phyloP scores from a whole-genome alignment of 805 yeast species.

The Blastobotrys parvus region DNA sequence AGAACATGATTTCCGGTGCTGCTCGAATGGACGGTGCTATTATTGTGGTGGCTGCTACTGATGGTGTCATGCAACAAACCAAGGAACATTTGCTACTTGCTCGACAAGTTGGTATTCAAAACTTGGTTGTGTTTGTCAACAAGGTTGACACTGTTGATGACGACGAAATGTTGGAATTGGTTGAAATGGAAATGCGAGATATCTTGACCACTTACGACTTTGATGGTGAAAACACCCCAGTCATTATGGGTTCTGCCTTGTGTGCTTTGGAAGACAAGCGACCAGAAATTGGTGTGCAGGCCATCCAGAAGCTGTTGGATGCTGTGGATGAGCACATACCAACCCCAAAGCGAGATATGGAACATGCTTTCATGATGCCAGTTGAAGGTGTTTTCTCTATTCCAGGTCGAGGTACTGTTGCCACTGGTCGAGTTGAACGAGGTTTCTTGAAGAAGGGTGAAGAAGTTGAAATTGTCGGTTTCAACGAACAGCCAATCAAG shows the following conservation, averaged over 20 bases:
- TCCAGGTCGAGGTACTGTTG: slow-evolving; percentile 99
- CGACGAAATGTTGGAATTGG: slow-evolving; percentile 98
- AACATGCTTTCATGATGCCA: slow-evolving; percentile 94
- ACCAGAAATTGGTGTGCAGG: slow-evolving; percentile 87
- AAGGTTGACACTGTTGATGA: slow-evolving; percentile 97
- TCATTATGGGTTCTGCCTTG: slow-evolving; percentile 96
- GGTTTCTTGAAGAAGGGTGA: slow-evolving; percentile 97
- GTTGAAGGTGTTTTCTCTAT: slow-evolving; percentile 96
- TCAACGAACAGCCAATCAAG: slow-evolving; percentile 77
- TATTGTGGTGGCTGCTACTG: slow-evolving; percentile 97
- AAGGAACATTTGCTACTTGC: slow-evolving; percentile 98
- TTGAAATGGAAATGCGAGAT: slow-evolving; percentile 99
- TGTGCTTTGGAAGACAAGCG: slow-evolving; percentile 84
- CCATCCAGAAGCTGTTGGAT: slow-evolving; percentile 73
- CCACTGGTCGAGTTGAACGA: slow-evolving; percentile 98
- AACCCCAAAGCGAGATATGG: slow-evolving; percentile 93
- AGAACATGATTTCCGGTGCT: slow-evolving; percentile 99
- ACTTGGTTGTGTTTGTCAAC: slow-evolving; percentile 95
- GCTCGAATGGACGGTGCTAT: slow-evolving; percentile 99
- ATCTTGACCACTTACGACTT: slow-evolving; percentile 83
- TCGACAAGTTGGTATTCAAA: slow-evolving; percentile 98
- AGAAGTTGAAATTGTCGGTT: slow-evolving; percentile 95
- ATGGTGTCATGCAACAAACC: slow-evolving; percentile 99
- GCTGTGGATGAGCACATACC: slow-evolving; percentile 94
- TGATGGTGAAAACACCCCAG: slow-evolving; percentile 98